Evolutionary conservation across 768 basidiomycete species (phyloP), one percentile per base, ranked within the genome.

Genomic region (Naganishia randhawae): DNA sequence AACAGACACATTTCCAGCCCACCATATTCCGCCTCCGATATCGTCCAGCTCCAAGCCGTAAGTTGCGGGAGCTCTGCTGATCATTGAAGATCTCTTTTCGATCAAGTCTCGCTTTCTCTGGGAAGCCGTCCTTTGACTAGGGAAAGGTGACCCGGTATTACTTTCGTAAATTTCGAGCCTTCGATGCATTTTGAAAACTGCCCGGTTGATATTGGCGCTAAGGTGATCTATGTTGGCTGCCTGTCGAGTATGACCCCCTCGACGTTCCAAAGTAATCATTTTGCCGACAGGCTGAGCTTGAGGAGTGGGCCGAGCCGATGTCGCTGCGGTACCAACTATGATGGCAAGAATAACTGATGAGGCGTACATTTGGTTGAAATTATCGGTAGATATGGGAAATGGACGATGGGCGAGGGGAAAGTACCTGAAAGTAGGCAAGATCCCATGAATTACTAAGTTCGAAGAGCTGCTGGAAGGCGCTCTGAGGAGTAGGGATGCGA

Each of bases 11-110:
- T 57, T 33, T 7, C 35, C 54, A 37, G 54, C 5, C 54, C 54
- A 57, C 54, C 54, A 57, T 7, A 27, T 37, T 39, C 54, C 54
- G 25, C 25, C 41, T 42, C 41, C 41, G 41, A 42, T 42, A 42
- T 42, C 41, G 14, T 42, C 14, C 14, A 42, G 14, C 41, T 42
- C 41, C 3, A 42, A 19, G 19, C 41, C 41, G 19, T 42, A 19
- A 42, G 41, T 42, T 6, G 41, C 41, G 19, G 41, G 41, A 16
- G 14, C 14, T 19, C 41, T 42, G 4, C 19, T 42, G 7, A 8
- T 42, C 3, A 42, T 16, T 19, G 41, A 42, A 16, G 41, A 16
- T 4, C 14, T 3, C 41, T 42, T 42, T 16, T 42, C 14, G 3
- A 6, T 3, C 41, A 42, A 42, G 41, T 42, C 41, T 19, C 41